Evolutionary conservation across 495 filamentous ascomycete genomes (phyloP).

Genomic region (Aspergillus diversus): DNA sequence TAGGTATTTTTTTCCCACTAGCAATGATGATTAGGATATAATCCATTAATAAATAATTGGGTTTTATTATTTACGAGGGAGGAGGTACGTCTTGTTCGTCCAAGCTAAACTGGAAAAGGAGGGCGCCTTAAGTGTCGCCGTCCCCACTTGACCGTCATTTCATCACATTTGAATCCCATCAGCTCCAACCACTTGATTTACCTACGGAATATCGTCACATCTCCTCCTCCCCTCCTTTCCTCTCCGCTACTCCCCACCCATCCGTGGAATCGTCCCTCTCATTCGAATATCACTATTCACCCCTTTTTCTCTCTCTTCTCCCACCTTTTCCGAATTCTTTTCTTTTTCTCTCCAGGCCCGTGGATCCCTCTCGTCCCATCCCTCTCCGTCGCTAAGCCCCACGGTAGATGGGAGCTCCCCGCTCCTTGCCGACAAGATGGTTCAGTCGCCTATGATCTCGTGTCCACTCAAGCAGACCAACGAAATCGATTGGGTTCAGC

Average conservation of each 20-base stretch:
- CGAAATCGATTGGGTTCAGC: constrained; percentile 97
- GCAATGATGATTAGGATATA: too few relatives aligned
- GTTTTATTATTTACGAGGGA: too few relatives aligned
- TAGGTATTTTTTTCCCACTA: too few relatives aligned
- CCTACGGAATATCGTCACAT: constrained; percentile 19
- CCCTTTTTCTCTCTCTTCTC: not conserved
- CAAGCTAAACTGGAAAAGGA: not conserved
- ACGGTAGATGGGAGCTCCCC: constrained; percentile 45
- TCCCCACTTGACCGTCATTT: constrained; percentile 11
- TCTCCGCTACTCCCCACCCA: constrained; percentile 10
- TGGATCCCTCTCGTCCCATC: constrained; percentile 13
- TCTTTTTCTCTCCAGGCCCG: constrained; percentile 16
- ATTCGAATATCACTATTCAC: not conserved
- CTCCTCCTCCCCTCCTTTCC: not conserved
- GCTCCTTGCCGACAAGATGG: constrained; percentile 58
- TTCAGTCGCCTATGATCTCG: constrained; percentile 88
- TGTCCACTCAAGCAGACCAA: constrained; percentile 96
- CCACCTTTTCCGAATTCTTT: not conserved
- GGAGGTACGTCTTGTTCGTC: too few relatives aligned
- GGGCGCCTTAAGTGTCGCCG: not conserved
- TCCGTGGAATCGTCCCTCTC: not conserved
- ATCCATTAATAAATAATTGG: too few relatives aligned
- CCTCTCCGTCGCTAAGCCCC: constrained; percentile 19
- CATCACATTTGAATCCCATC: constrained; percentile 19
- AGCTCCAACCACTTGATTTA: constrained; percentile 24